A percentile compares a stretch with the other conserved stretches of the same genome.
phyloP scores from a whole-genome alignment of 75 land plant species.

The Azolla pinnata region DNA sequence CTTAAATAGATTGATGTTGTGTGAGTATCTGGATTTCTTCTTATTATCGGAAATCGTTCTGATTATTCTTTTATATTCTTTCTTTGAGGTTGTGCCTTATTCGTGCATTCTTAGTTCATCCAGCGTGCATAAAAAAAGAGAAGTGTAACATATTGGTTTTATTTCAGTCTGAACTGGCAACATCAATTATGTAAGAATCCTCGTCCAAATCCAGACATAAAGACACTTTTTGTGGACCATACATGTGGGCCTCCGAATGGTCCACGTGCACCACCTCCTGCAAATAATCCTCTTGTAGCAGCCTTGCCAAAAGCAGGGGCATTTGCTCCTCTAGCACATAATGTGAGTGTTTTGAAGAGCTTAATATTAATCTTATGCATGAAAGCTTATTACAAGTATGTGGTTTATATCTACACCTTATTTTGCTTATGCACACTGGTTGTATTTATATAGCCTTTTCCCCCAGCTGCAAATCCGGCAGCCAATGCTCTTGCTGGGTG shows the following conservation, averaged over 20 bases:
- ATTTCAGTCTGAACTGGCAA: slow-evolving; percentile 82
- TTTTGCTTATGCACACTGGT: neutral
- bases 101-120: no score
- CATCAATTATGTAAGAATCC: slow-evolving; percentile 87
- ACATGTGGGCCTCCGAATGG: slow-evolving; percentile 70
- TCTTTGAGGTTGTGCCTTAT: no score
- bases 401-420: neutral
- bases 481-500: slow-evolving; percentile 75
- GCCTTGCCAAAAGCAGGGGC: slow-evolving; percentile 52
- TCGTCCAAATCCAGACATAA: slow-evolving; percentile 74
- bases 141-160: neutral
- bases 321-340: slow-evolving; percentile 66
- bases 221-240: slow-evolving; percentile 77
- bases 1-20: neutral
- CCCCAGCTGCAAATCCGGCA: slow-evolving; percentile 57
- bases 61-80: no score
- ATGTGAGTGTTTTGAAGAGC: slow-evolving; percentile 45
- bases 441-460: slow-evolving; percentile 46
- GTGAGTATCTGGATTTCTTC: no score
- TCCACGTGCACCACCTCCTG: slow-evolving; percentile 49
- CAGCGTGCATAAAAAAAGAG: no score
- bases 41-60: no score
- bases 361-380: neutral
- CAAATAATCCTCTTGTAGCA: slow-evolving; percentile 58
- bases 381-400: neutral